Evolutionary conservation across 2,329 filamentous ascomycete genomes (phyloP).

Genomic region (Talaromyces sp.): DNA sequence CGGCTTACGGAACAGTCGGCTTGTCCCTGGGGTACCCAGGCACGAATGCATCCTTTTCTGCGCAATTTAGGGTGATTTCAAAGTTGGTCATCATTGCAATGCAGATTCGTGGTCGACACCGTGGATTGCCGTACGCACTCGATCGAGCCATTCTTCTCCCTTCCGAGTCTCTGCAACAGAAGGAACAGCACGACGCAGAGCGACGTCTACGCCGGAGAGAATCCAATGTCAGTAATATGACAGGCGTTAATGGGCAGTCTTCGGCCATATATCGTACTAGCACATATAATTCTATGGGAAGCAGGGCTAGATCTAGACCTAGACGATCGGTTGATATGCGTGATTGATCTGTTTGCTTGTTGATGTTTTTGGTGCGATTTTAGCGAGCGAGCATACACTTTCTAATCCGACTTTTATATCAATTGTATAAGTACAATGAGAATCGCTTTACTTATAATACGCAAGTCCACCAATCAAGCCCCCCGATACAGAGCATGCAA

Average conservation of each 20-base stretch:
- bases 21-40: slow-evolving; percentile 77
- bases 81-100: slow-evolving; percentile 66
- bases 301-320: slow-evolving; percentile 13
- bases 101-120: slow-evolving; percentile 63
- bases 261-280: slow-evolving; percentile 10
- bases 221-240: slow-evolving; percentile 34
- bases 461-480: neutral
- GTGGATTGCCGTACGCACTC: slow-evolving; percentile 63
- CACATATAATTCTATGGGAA: slow-evolving; percentile 10
- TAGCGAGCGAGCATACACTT: neutral
- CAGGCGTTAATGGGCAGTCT: slow-evolving; percentile 9
- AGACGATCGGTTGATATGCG: neutral
- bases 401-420: neutral
- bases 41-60: slow-evolving; percentile 75
- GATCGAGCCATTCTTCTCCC: slow-evolving; percentile 69
- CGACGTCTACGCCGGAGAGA: slow-evolving; percentile 40
- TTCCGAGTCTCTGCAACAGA: slow-evolving; percentile 60
- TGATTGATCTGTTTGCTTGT: neutral
- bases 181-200: slow-evolving; percentile 55
- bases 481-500: neutral
- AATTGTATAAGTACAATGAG: neutral
- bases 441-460: neutral
- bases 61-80: slow-evolving; percentile 70
- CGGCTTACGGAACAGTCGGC: slow-evolving; percentile 91
- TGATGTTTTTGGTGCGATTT: neutral